Conservation (phyloP, 169 alveolate species). For the Cyclospora cayetanensis region DNA sequence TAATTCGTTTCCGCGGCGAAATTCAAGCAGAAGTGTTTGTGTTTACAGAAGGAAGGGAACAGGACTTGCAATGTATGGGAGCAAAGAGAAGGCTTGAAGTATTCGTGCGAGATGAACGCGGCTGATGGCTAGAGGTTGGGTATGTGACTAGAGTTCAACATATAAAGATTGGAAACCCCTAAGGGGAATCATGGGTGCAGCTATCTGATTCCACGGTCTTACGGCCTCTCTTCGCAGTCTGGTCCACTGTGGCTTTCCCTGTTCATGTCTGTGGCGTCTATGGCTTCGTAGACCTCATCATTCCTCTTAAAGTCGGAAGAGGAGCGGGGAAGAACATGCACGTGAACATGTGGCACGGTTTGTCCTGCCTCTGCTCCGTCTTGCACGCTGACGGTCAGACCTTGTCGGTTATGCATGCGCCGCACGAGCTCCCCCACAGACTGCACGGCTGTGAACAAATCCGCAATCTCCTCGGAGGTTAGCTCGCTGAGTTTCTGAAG, state of each 20-base stretch:
- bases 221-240: not conserved
- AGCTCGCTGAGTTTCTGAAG: not conserved
- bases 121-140: no score
- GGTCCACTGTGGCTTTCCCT: not conserved
- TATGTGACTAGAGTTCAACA: no score
- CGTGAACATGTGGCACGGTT: slow-evolving; percentile 91
- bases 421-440: not conserved
- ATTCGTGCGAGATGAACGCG: no score
- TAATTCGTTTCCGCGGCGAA: no score
- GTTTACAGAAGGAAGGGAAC: no score
- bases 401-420: not conserved
- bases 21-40: no score
- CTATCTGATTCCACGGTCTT: no score
- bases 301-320: slow-evolving; percentile 78
- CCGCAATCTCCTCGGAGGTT: not conserved
- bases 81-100: no score
- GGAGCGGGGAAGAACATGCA: slow-evolving; percentile 88
- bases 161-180: no score
- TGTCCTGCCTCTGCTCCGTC: slow-evolving; percentile 93
- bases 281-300: slow-evolving; percentile 82
- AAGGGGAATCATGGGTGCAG: not conserved
- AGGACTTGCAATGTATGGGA: no score
- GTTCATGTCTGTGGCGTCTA: slow-evolving; percentile 74
- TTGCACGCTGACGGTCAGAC: slow-evolving; percentile 70
- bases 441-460: not conserved